phyloP scores from a whole-genome alignment of 768 basidiomycete species.

The Russula ochroleuca region DNA sequence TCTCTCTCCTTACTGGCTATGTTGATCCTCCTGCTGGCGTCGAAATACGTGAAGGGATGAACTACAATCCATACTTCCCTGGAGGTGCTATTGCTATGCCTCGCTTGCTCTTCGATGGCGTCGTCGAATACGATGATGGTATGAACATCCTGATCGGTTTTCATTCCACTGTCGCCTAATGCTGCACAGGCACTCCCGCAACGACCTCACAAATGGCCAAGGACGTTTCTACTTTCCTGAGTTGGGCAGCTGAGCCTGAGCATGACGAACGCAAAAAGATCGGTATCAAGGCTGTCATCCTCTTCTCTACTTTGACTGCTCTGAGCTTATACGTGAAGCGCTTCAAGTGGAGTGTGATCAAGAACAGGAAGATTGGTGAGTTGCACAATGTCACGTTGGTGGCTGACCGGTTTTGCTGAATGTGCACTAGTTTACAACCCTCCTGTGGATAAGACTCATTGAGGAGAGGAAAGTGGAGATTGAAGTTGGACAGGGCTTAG shows the following conservation, averaged over 20 bases:
- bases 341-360: slow-evolving; percentile 91
- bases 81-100: slow-evolving; percentile 99
- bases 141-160: slow-evolving; percentile 29
- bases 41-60: slow-evolving; percentile 94
- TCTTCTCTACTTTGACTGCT: slow-evolving; percentile 80
- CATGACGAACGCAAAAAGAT: slow-evolving; percentile 97
- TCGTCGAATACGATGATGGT: slow-evolving; percentile 97
- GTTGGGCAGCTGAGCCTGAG: slow-evolving; percentile 97
- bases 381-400: slow-evolving; percentile 25
- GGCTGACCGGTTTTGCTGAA: slow-evolving; percentile 11
- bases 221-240: slow-evolving; percentile 92
- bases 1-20: slow-evolving; percentile 95
- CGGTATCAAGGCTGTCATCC: slow-evolving; percentile 91
- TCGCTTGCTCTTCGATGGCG: slow-evolving; percentile 89
- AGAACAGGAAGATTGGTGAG: slow-evolving; percentile 89
- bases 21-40: slow-evolving; percentile 94
- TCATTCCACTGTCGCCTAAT: background rate
- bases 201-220: slow-evolving; percentile 99
- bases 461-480: slow-evolving; percentile 13
- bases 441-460: slow-evolving; percentile 48
- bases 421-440: slow-evolving; percentile 53
- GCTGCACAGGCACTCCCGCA: slow-evolving; percentile 74
- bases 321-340: slow-evolving; percentile 87
- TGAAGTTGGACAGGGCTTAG: slow-evolving; percentile 15
- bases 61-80: slow-evolving; percentile 99